A percentile compares a stretch with the other conserved stretches of the same genome.
Evolutionary conservation across 352 stramenopile genomes (phyloP).

Genomic region (Phytophthora cactorum): DNA sequence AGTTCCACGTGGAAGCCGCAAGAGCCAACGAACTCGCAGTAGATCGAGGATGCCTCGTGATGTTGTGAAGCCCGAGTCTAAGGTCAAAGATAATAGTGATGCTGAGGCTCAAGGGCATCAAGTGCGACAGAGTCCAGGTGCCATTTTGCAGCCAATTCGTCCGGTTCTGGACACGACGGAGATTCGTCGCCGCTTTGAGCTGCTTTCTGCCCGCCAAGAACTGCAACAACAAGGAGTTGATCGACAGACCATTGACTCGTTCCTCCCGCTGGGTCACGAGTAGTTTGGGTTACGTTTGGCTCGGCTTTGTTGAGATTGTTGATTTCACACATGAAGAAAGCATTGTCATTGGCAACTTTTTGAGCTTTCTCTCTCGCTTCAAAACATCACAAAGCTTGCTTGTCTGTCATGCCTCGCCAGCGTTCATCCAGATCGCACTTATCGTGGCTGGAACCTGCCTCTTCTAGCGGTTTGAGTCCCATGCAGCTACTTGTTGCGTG

Average conservation of each 20-base stretch:
- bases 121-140: background rate
- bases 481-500: slow-evolving; percentile 20
- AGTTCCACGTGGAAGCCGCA: background rate
- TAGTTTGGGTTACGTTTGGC: slow-evolving; percentile 9
- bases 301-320: slow-evolving; percentile 26
- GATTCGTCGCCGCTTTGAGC: slow-evolving; percentile 25
- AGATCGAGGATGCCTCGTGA: background rate
- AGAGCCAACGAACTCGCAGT: slow-evolving; percentile 4
- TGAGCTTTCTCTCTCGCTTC: slow-evolving; percentile 4
- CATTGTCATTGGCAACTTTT: slow-evolving; percentile 34
- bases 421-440: background rate
- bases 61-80: background rate
- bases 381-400: background rate
- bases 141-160: slow-evolving; percentile 2
- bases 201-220: slow-evolving; percentile 10
- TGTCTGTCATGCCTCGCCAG: background rate
- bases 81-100: background rate
- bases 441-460: slow-evolving; percentile 16
- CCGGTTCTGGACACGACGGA: slow-evolving; percentile 17
- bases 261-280: slow-evolving; percentile 14
- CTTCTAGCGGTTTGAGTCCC: slow-evolving; percentile 12
- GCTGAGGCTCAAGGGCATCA: background rate
- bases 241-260: slow-evolving; percentile 14
- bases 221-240: slow-evolving; percentile 11
- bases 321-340: slow-evolving; percentile 18